Conservation (phyloP, 2,329 filamentous ascomycete genomes). For the Fusarium sp. region DNA sequence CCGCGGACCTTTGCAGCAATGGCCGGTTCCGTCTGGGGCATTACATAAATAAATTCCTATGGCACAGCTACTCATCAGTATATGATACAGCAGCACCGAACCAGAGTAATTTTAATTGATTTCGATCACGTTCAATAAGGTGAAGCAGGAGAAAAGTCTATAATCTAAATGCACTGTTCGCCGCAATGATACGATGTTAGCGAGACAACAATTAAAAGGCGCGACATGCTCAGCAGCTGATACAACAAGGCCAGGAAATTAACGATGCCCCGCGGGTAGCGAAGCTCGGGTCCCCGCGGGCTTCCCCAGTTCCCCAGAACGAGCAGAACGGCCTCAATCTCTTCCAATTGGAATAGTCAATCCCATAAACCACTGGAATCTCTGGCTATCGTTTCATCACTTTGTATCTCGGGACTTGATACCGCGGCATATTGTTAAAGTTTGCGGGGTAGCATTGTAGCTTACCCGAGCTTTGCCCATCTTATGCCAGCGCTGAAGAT, state of each 20-base stretch:
- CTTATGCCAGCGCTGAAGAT: no score
- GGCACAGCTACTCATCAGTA: not conserved
- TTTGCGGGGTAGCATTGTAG: not conserved
- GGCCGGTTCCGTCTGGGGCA: not conserved
- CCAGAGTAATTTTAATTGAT: rapidly evolving
- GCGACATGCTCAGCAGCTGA: not conserved
- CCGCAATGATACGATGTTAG: no score
- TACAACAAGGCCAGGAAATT: not conserved
- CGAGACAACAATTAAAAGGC: no score
- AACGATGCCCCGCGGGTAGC: not conserved
- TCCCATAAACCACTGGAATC: no score
- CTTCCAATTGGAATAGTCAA: no score
- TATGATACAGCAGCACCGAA: rapidly evolving
- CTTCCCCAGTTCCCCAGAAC: not conserved
- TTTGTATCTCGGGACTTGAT: no score
- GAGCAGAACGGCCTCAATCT: no score
- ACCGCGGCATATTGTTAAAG: not conserved
- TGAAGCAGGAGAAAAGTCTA: not conserved
- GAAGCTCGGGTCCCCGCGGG: not conserved
- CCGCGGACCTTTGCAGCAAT: not conserved
- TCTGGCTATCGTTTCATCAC: no score
- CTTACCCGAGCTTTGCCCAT: no score
- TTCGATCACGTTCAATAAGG: not conserved
- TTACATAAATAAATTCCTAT: not conserved
- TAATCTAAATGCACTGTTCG: no score